phyloP scores from a whole-genome alignment of 495 filamentous ascomycete genomes.

The Astrothelium subdiscretum region DNA sequence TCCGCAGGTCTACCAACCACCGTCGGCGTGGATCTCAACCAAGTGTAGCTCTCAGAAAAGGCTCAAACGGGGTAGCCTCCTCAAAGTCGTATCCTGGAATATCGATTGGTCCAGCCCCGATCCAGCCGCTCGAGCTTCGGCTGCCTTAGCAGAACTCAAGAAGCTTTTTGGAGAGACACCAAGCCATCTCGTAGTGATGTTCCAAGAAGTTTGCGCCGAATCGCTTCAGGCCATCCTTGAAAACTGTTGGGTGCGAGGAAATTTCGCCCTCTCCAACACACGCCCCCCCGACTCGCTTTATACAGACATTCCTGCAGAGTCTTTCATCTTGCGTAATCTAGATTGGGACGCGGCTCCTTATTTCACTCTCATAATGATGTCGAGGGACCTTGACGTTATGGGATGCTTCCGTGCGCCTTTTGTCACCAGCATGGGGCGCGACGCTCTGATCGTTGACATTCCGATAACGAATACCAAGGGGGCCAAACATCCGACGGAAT shows the following conservation, averaged over 20 bases:
- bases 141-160: slow-evolving; percentile 1
- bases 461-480: background rate
- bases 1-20: too few species aligned
- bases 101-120: slow-evolving; percentile 6
- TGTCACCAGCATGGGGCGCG: background rate
- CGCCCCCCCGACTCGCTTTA: background rate
- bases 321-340: slow-evolving; percentile 2
- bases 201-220: slow-evolving; percentile 11
- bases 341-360: background rate
- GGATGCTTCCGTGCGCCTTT: background rate
- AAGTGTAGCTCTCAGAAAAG: too few species aligned
- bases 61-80: slow-evolving; percentile 7
- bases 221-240: slow-evolving; percentile 5
- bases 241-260: slow-evolving; percentile 11
- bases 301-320: background rate
- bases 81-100: slow-evolving; percentile 15
- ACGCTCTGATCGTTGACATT: background rate
- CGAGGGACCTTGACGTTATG: background rate
- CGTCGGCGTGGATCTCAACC: too few species aligned
- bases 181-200: slow-evolving; percentile 11
- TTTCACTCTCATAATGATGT: background rate
- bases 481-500: background rate
- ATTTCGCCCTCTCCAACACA: slow-evolving; percentile 8
- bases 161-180: slow-evolving; percentile 7
- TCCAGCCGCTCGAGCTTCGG: slow-evolving; percentile 1